Evolutionary conservation across 495 filamentous ascomycete species (phyloP).

Genomic region (Penicillium psychrofluorescens): DNA sequence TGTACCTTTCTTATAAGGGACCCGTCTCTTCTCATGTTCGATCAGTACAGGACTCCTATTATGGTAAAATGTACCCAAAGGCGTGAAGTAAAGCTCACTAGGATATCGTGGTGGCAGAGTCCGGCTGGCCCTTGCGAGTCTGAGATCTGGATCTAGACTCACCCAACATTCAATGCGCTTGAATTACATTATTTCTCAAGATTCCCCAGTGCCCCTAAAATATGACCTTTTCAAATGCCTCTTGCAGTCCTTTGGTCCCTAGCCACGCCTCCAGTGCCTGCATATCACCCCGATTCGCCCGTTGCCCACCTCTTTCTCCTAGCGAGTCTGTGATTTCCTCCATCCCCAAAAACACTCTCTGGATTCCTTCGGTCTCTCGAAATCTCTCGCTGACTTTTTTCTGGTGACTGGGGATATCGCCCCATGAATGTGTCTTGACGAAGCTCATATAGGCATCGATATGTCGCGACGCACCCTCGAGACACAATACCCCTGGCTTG

Average conservation of each 20-base stretch:
- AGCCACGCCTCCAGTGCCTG: constrained; percentile 37
- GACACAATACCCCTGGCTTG: constrained; percentile 33
- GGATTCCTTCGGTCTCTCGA: constrained; percentile 21
- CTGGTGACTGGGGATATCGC: constrained; percentile 36
- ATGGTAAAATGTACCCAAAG: too few relatives aligned
- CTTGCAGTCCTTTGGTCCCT: constrained; percentile 17
- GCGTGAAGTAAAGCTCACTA: too few relatives aligned
- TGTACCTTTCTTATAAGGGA: too few relatives aligned
- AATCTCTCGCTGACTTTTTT: constrained; percentile 37
- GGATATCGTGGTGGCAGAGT: too few relatives aligned
- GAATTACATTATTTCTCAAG: too few relatives aligned
- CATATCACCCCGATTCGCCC: constrained; percentile 39
- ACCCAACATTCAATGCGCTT: too few relatives aligned
- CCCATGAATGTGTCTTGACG: constrained; percentile 39
- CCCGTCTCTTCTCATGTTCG: too few relatives aligned
- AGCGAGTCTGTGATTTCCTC: constrained; percentile 36
- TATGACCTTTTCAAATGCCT: constrained; percentile 33
- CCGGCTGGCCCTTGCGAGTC: too few relatives aligned
- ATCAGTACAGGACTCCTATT: too few relatives aligned
- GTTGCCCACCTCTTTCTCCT: constrained; percentile 29
- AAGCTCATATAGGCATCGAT: constrained; percentile 37
- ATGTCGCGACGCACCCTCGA: constrained; percentile 25
- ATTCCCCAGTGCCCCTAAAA: constrained; percentile 8
- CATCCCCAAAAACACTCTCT: constrained; percentile 29
- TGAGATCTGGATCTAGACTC: too few relatives aligned